Evolutionary conservation across 1,284 basidiomycete species (phyloP).

Genomic region (Schizophyllum amplum): DNA sequence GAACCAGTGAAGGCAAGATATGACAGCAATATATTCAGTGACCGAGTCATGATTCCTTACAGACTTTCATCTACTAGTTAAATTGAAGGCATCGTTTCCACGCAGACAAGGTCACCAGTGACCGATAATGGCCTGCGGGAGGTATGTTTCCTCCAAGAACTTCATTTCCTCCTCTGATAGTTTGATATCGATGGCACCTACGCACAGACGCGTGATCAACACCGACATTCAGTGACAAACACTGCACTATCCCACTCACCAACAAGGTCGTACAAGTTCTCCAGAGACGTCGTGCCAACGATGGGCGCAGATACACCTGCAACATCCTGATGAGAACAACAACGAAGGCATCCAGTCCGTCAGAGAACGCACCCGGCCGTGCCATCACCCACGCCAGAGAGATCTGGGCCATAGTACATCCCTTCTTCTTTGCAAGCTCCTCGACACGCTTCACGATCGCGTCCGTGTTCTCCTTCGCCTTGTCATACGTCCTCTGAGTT

Average conservation of each 20-base stretch:
- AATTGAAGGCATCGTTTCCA: background rate
- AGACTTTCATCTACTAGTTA: no score
- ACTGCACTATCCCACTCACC: conserved; percentile 22
- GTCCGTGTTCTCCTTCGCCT: background rate
- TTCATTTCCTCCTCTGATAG: conserved; percentile 46
- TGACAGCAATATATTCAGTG: no score
- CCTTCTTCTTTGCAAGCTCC: conserved; percentile 40
- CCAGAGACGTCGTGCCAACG: conserved; percentile 45
- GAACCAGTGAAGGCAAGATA: no score
- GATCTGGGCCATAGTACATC: conserved; percentile 50
- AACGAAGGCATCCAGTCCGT: no score
- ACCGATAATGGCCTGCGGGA: conserved; percentile 28
- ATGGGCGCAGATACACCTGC: conserved; percentile 49
- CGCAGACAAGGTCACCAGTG: conserved; percentile 9
- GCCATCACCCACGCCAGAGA: conserved; percentile 47
- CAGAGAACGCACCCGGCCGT: conserved; percentile 25
- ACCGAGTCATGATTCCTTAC: no score
- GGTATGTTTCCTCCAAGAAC: conserved; percentile 39
- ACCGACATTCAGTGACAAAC: background rate
- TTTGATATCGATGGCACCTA: conserved; percentile 25
- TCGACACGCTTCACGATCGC: conserved; percentile 28
- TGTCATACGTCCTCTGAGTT: background rate
- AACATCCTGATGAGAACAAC: no score
- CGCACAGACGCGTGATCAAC: background rate
- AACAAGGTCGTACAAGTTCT: conserved; percentile 43